Conservation (phyloP, 1,139 yeast genomes). For the Pichia sp. region DNA sequence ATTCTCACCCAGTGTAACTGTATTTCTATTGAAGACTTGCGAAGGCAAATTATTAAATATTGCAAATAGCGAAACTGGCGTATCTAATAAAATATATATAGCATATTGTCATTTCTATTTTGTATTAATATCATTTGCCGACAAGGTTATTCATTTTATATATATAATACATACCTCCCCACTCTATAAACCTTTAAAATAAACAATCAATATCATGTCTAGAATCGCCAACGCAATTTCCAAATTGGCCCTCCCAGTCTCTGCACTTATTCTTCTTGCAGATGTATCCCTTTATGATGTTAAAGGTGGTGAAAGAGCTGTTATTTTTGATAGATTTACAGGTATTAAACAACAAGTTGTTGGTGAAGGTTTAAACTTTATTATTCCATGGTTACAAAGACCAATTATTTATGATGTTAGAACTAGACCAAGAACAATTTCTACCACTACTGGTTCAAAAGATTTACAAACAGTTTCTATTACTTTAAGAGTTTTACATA, state of each 20-base stretch:
- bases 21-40: too few species aligned
- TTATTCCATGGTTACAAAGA: constrained; percentile 92
- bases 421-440: constrained; percentile 86
- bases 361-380: constrained; percentile 96
- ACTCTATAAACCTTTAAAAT: too few species aligned
- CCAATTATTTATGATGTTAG: constrained; percentile 89
- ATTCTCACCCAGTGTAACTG: too few species aligned
- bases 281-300: constrained; percentile 86
- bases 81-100: too few species aligned
- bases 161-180: too few species aligned
- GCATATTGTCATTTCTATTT: too few species aligned
- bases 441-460: constrained; percentile 94
- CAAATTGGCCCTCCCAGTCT: constrained; percentile 60
- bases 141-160: too few species aligned
- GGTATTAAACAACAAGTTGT: constrained; percentile 85
- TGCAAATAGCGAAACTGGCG: too few species aligned
- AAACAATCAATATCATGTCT: too few species aligned
- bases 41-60: too few species aligned
- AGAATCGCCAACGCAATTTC: constrained; percentile 59
- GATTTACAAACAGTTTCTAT: constrained; percentile 94
- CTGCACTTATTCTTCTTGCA: constrained; percentile 57
- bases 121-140: too few species aligned
- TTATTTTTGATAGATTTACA: constrained; percentile 81
- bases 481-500: constrained; percentile 86
- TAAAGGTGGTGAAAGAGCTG: constrained; percentile 93